Conservation (phyloP, 768 basidiomycete species). For the Fomitopsis serialis region DNA sequence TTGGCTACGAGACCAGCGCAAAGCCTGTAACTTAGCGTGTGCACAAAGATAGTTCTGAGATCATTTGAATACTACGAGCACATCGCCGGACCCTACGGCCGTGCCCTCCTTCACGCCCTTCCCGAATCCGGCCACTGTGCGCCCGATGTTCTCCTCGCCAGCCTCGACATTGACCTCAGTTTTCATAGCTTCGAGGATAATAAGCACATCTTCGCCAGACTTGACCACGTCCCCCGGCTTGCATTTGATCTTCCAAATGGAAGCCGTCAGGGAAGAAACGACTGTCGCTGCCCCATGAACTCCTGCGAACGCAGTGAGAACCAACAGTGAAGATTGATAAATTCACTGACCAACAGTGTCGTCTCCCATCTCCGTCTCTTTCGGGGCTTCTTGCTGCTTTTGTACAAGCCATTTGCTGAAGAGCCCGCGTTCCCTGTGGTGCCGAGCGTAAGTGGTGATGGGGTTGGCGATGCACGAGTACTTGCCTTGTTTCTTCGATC, state of each 20-base stretch:
- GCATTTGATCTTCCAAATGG: conserved; percentile 47
- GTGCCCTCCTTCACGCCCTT: conserved; percentile 38
- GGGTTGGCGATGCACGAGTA: not conserved
- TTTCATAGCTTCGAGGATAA: conserved; percentile 64
- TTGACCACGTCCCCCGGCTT: conserved; percentile 36
- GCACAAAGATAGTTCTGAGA: no score
- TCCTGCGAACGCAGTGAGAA: not conserved
- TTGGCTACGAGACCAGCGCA: no score
- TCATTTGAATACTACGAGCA: conserved; percentile 32
- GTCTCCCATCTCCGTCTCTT: not conserved
- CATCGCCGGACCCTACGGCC: conserved; percentile 42
- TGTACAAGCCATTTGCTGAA: conserved; percentile 9
- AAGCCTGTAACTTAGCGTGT: no score
- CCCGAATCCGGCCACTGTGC: conserved; percentile 33
- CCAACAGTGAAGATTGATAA: no score
- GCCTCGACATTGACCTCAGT: conserved; percentile 49
- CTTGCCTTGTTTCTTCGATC: conserved; percentile 36
- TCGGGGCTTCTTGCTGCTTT: conserved; percentile 4
- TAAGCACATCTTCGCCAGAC: conserved; percentile 36
- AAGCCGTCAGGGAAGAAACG: conserved; percentile 34
- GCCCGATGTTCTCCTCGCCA: conserved; percentile 41
- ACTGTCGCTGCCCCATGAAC: not conserved
- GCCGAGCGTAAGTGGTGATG: not conserved
- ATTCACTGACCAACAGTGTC: not conserved
- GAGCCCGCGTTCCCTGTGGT: conserved; percentile 6